Evolutionary conservation across 306 rosid species (phyloP).

Genomic region (Ammopiptanthus mongolicus): DNA sequence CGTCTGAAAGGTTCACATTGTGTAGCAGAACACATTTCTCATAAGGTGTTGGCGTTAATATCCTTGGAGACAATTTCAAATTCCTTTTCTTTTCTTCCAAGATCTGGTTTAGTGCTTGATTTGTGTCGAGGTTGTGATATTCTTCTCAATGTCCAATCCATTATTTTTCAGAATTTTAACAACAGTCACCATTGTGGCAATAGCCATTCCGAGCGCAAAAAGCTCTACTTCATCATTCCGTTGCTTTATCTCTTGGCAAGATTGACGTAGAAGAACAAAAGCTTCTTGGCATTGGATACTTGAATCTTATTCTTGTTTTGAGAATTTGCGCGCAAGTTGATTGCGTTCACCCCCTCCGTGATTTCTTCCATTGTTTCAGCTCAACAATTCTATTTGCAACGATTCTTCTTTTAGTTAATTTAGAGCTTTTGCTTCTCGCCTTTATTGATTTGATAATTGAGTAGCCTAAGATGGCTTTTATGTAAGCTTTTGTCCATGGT

Average conservation of each 20-base stretch:
- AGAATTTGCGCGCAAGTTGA: conserved; percentile 29
- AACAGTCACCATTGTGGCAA: conserved; percentile 62
- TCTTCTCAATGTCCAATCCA: conserved; percentile 60
- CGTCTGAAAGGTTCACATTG: too few species aligned
- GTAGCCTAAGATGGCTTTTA: too few species aligned
- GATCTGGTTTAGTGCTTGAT: too few species aligned
- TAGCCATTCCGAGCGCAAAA: conserved; percentile 68
- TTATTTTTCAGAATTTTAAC: conserved; percentile 62
- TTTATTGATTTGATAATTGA: too few species aligned
- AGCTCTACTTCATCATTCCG: conserved; percentile 62
- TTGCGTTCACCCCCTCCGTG: conserved; percentile 50
- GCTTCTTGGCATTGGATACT: conserved; percentile 60
- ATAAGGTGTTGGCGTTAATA: too few species aligned
- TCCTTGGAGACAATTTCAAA: too few species aligned
- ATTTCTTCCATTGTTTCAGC: conserved; percentile 44
- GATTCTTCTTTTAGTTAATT: too few species aligned
- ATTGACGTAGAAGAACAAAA: conserved; percentile 56
- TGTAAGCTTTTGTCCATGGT: too few species aligned
- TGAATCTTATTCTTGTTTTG: conserved; percentile 61
- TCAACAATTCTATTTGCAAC: background rate
- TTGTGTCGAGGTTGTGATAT: too few species aligned
- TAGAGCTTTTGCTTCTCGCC: too few species aligned
- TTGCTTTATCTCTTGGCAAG: conserved; percentile 68
- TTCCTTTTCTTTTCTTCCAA: too few species aligned
- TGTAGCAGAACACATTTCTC: too few species aligned